These are phyloP conservation scores for Thozetella sp. DNA, from an alignment of 495 filamentous ascomycete species.

Conservation along the genomic window DNA sequence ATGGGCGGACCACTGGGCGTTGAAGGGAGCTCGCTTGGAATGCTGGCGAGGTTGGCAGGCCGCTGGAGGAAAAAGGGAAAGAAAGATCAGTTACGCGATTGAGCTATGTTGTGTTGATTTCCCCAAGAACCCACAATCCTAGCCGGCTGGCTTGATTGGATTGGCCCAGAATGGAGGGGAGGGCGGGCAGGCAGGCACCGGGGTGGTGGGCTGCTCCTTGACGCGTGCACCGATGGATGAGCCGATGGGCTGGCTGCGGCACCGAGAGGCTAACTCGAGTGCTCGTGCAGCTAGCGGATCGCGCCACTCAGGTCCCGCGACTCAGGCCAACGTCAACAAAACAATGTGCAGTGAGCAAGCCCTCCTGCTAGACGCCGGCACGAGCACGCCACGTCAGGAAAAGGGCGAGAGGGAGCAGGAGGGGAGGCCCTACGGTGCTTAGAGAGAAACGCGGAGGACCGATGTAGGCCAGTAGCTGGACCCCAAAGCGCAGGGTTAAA, in stretches of 20 bases:
- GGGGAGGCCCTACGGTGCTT: too few relatives aligned
- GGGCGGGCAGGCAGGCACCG: background rate
- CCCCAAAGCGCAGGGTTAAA: background rate
- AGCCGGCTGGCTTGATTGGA: constrained; percentile 3
- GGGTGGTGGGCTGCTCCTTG: background rate
- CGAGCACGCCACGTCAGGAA: too few relatives aligned
- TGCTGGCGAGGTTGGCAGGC: background rate
- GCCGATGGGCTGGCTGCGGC: too few relatives aligned
- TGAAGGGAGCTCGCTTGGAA: constrained; percentile 2
- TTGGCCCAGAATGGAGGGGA: constrained; percentile 1
- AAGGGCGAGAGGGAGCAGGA: too few relatives aligned
- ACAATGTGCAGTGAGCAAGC: too few relatives aligned
- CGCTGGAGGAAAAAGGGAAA: constrained; percentile 2
- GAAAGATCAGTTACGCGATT: constrained; percentile 1
- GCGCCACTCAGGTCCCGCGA: background rate
- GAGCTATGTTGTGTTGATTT: constrained; percentile 4
- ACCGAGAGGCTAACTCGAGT: background rate
- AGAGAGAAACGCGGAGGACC: too few relatives aligned
- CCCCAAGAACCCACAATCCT: constrained; percentile 1
- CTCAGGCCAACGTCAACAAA: background rate
- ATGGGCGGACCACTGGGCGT: background rate
- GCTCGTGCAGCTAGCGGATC: background rate
- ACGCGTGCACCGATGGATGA: background rate
- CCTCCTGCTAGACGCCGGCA: too few relatives aligned
- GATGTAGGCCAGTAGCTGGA: background rate